Evolutionary conservation across 352 stramenopile species (phyloP).

Genomic region (Phytophthora europaea): DNA sequence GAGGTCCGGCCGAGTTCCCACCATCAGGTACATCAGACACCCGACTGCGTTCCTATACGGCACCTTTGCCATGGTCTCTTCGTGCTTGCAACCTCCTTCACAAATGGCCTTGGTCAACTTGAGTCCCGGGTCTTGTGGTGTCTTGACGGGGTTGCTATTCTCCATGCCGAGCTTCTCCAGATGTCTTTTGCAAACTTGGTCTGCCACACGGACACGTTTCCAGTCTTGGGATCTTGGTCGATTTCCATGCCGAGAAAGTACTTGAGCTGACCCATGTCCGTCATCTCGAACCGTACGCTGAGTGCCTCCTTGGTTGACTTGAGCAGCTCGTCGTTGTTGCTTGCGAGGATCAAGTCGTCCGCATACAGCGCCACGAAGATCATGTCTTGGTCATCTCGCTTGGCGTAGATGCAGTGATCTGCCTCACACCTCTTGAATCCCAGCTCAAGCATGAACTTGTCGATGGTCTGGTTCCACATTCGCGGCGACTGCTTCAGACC

Average conservation of each 20-base stretch:
- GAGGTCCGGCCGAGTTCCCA: constrained; percentile 45
- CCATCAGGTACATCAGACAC: constrained; percentile 51
- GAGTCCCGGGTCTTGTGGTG: background rate
- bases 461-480: constrained; percentile 15
- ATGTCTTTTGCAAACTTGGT: background rate
- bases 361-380: constrained; percentile 28
- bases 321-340: constrained; percentile 15
- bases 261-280: constrained; percentile 3
- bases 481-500: constrained; percentile 2
- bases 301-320: constrained; percentile 4
- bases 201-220: background rate
- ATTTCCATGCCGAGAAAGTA: constrained; percentile 5
- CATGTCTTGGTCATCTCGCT: constrained; percentile 20
- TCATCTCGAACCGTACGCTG: constrained; percentile 1
- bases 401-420: constrained; percentile 22
- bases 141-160: background rate
- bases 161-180: background rate
- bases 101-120: background rate
- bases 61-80: constrained; percentile 21
- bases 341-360: constrained; percentile 19
- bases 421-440: constrained; percentile 12
- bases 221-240: background rate
- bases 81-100: constrained; percentile 19
- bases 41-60: constrained; percentile 37
- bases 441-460: constrained; percentile 11